These are phyloP conservation scores for Yarrowia sp. DNA, from an alignment of 805 yeast species.

Conservation along the genomic window DNA sequence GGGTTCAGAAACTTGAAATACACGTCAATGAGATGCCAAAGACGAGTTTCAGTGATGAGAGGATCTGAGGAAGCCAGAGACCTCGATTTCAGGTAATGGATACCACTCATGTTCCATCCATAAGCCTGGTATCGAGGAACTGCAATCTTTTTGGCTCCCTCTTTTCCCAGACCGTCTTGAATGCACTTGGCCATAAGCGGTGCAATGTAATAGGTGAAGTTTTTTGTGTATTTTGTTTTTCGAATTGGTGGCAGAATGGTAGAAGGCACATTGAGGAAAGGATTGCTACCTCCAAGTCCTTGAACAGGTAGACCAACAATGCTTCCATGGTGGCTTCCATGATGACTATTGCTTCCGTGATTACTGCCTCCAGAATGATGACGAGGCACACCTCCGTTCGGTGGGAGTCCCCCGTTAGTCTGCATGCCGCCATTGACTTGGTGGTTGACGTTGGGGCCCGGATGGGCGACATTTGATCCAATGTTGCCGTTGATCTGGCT, in stretches of 20 bases:
- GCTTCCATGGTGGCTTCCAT: background rate
- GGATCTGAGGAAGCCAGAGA: conserved; percentile 35
- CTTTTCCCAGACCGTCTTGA: conserved; percentile 23
- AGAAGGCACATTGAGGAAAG: conserved; percentile 4
- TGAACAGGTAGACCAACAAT: background rate
- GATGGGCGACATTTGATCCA: background rate
- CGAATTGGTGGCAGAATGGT: conserved; percentile 13
- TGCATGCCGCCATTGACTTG: too few relatives aligned
- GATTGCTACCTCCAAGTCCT: background rate
- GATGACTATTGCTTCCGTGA: background rate
- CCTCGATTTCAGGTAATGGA: conserved; percentile 45
- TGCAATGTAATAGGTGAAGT: conserved; percentile 24
- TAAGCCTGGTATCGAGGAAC: conserved; percentile 60
- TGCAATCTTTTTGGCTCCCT: conserved; percentile 34
- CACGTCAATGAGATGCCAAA: conserved; percentile 40
- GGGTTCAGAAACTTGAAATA: conserved; percentile 54
- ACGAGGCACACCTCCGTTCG: background rate
- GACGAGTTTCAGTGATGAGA: conserved; percentile 26
- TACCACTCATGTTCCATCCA: conserved; percentile 68
- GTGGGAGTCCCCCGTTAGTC: background rate
- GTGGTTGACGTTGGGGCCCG: too few relatives aligned
- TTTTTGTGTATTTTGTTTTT: conserved; percentile 14
- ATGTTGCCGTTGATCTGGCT: background rate
- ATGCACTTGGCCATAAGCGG: conserved; percentile 23
- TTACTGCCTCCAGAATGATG: background rate